phyloP scores from a whole-genome alignment of 352 stramenopile species.

The Phytopythium sindhum region DNA sequence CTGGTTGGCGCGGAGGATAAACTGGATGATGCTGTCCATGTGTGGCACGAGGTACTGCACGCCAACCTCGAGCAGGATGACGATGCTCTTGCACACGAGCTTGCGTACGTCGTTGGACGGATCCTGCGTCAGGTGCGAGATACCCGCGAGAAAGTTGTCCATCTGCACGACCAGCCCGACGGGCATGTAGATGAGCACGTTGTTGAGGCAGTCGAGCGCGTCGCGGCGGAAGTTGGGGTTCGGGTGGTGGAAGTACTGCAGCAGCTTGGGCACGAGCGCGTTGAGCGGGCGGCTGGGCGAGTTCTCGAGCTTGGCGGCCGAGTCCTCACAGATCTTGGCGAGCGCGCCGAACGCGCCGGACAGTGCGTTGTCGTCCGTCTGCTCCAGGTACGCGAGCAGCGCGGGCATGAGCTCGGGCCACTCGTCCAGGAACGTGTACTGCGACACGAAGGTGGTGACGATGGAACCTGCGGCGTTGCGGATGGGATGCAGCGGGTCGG shows the following conservation, averaged over 20 bases:
- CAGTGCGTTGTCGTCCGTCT: constrained; percentile 61
- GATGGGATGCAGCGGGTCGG: constrained; percentile 61
- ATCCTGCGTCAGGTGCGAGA: constrained; percentile 86
- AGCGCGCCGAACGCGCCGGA: constrained; percentile 84
- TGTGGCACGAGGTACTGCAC: constrained; percentile 89
- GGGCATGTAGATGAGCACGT: constrained; percentile 87
- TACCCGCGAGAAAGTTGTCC: constrained; percentile 86
- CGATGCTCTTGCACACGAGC: constrained; percentile 90
- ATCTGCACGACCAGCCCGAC: constrained; percentile 88
- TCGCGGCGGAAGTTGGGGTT: constrained; percentile 73
- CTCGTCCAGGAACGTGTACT: constrained; percentile 86
- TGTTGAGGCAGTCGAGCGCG: constrained; percentile 88
- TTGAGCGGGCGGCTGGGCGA: constrained; percentile 85
- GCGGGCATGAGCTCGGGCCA: constrained; percentile 86
- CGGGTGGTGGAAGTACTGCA: constrained; percentile 88
- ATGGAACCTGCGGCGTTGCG: constrained; percentile 74
- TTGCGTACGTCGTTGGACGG: constrained; percentile 75
- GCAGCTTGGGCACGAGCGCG: constrained; percentile 82
- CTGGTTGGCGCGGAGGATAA: constrained; percentile 87
- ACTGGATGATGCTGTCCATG: constrained; percentile 90
- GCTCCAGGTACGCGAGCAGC: constrained; percentile 54
- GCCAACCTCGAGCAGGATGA: constrained; percentile 85
- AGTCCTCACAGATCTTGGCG: constrained; percentile 90
- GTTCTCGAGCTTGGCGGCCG: constrained; percentile 85
- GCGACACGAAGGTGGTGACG: constrained; percentile 83